Evolutionary conservation across 2,329 filamentous ascomycete genomes (phyloP), one percentile per base, ranked within the genome.

Genomic region (Sphaerulina musiva): DNA sequence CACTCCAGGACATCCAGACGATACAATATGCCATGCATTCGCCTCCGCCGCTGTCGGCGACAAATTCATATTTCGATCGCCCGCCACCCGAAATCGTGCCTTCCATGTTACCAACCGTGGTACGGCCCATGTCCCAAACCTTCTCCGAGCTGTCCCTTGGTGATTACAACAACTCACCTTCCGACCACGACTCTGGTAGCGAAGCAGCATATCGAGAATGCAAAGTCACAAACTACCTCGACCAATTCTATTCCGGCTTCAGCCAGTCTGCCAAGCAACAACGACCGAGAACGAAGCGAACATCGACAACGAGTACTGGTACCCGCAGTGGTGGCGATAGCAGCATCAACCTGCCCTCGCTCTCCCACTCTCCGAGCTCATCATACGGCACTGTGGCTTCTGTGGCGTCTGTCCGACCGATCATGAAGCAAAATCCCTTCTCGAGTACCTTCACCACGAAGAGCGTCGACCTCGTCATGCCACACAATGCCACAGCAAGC

Each of bases 291-390:
- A 55, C 49, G 31, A 51, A 9, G 69, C 70, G 51, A 20, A 32
- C 59, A 6, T 54, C 45, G n/a, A 53, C 51, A 12, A 57, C 44
- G 11, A 44, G 55, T 44, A 57, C 50, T 11, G 53, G 49, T 31
- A 51, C 36, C 14, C 23, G 23, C 29, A 50, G 46, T 23, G 41
- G 52, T 14, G 44, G 48, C 23, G 54, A 56, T 17, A 56, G 56
- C 50, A 54, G 65, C 55, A 72, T 66, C 58, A 65, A 67, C 51
- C 62, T 73, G 26, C 74, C 75, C 4, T 77, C 74, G 12, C 68
- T 77, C 45, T 72, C 71, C 31, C 72, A 77, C 60, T 76, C 75
- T 3, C 74, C 75, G 7, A 68, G 71, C 26, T 76, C 73, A 6
- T 74, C 73, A 6, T 62, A 72, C 51, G 73, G 73, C 62, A 74